phyloP scores from a whole-genome alignment of 2,329 filamentous ascomycete species.

The Monilinia fructicola region DNA sequence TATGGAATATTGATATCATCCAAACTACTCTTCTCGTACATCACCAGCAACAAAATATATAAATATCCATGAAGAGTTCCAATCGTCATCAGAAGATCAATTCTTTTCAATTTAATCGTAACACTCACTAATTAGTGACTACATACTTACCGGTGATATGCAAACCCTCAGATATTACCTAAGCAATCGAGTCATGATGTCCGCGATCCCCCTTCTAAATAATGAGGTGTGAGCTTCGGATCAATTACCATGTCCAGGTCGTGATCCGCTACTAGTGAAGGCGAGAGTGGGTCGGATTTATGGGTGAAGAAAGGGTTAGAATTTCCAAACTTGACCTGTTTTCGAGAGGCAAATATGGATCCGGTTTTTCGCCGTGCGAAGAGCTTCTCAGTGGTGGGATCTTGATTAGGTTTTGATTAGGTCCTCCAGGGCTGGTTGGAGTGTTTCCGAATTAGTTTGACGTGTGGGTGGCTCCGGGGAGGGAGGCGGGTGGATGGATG shows the following conservation, averaged over 20 bases:
- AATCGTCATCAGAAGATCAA: too few relatives aligned
- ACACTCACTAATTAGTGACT: too few relatives aligned
- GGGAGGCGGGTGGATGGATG: too few relatives aligned
- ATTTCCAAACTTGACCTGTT: background rate
- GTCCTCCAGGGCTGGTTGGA: background rate
- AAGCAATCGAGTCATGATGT: conserved; percentile 7
- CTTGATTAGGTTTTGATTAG: background rate
- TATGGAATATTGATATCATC: too few relatives aligned
- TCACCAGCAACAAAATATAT: background rate
- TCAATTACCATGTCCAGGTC: conserved; percentile 7
- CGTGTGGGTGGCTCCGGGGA: conserved; percentile 9
- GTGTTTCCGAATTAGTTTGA: background rate
- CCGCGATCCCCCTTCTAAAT: background rate
- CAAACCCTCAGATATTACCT: background rate
- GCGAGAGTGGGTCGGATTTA: background rate
- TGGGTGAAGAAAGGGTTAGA: background rate
- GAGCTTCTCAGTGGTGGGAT: background rate
- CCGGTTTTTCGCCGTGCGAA: conserved; percentile 1
- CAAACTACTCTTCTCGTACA: background rate
- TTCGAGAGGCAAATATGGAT: background rate
- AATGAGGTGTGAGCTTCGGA: background rate
- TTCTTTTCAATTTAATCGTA: too few relatives aligned
- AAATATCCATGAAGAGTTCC: background rate
- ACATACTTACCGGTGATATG: background rate
- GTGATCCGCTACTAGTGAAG: background rate